Conservation (phyloP, 2,329 filamentous ascomycete genomes). For the Cladosporium sp. region DNA sequence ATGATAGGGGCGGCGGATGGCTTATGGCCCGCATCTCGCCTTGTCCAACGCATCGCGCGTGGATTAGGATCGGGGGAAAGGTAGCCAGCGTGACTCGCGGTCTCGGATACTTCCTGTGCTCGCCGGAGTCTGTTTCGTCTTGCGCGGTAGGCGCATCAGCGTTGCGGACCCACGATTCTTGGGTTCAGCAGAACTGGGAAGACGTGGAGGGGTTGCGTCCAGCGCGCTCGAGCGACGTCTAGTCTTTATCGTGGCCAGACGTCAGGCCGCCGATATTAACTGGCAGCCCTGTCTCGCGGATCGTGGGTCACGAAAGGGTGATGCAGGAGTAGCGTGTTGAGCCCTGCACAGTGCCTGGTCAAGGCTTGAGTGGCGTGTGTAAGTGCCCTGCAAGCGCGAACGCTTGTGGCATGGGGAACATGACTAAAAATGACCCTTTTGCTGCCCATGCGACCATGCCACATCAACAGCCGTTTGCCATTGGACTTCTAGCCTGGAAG, state of each 20-base stretch:
- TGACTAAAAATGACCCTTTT: conserved; percentile 9
- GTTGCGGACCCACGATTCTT: neutral
- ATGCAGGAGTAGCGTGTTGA: conserved; percentile 17
- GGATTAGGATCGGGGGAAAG: conserved; percentile 8
- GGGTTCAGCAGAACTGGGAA: neutral
- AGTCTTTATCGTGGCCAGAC: conserved; percentile 7
- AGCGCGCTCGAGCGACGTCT: conserved; percentile 15
- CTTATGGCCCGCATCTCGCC: conserved; percentile 18
- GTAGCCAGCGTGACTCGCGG: conserved; percentile 13
- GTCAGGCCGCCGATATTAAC: conserved; percentile 18
- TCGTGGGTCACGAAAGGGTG: conserved; percentile 13
- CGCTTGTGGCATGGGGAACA: conserved; percentile 18
- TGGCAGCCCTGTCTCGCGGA: conserved; percentile 15
- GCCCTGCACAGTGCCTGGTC: conserved; percentile 16
- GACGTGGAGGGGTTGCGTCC: neutral
- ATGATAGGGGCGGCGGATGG: conserved; percentile 16
- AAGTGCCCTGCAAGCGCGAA: conserved; percentile 17
- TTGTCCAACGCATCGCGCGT: conserved; percentile 16
- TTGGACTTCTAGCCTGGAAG: neutral
- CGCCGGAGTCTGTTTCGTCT: conserved; percentile 11
- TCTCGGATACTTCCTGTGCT: conserved; percentile 12
- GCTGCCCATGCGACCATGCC: neutral
- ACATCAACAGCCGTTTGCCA: neutral
- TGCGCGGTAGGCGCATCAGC: conserved; percentile 15
- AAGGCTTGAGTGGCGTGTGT: conserved; percentile 4